phyloP scores from a whole-genome alignment of 768 basidiomycete genomes.

The Gyrodon lividus region DNA sequence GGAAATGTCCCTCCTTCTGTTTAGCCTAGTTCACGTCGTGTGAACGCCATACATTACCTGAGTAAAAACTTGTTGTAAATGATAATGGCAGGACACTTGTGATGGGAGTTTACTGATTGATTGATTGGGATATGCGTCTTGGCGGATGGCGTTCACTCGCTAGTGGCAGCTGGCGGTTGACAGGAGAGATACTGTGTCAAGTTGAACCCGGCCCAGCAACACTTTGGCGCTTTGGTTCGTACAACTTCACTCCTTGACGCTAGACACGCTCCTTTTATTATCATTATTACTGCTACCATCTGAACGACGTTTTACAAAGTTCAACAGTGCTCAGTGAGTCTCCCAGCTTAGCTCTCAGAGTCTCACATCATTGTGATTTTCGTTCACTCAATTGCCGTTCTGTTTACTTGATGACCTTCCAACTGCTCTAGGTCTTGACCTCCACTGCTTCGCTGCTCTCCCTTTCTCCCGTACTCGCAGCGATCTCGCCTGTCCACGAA shows the following conservation, averaged over 20 bases:
- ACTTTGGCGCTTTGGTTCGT: background rate
- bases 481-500: background rate
- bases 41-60: background rate
- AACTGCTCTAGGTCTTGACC: no score
- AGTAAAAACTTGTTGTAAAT: constrained; percentile 2
- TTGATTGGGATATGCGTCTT: constrained; percentile 13
- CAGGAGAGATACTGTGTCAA: background rate
- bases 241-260: constrained; percentile 16
- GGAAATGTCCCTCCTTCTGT: background rate
- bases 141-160: constrained; percentile 11
- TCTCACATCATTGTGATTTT: background rate
- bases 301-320: background rate
- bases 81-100: background rate
- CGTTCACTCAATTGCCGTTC: background rate
- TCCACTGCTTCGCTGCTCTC: background rate
- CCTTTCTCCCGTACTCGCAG: no score
- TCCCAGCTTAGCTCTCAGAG: background rate
- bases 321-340: background rate
- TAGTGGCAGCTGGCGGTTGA: constrained; percentile 22
- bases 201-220: no score
- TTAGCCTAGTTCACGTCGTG: background rate
- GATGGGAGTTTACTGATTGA: constrained; percentile 10
- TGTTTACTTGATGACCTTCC: background rate
- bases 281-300: background rate
- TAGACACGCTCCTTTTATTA: constrained; percentile 18